Percentiles rank a stretch among this genome's conserved stretches.
phyloP scores from a whole-genome alignment of 306 rosid genomes.

The Ormosia semicastrata region DNA sequence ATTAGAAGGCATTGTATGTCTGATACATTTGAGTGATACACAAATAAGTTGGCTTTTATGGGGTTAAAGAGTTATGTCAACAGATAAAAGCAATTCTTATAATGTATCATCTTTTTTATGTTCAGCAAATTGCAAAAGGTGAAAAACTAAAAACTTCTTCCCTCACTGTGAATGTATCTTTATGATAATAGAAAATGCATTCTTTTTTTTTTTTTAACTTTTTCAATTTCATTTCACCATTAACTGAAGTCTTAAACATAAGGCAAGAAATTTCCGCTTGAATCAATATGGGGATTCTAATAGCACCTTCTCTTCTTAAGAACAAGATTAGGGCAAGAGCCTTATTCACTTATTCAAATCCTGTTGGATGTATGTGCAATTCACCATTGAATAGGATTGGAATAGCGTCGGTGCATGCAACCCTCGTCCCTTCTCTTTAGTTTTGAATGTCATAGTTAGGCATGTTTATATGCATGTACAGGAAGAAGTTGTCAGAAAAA shows the following conservation, averaged over 20 bases:
- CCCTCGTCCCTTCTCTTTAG: background rate
- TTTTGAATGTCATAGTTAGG: constrained; percentile 4
- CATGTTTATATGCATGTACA: constrained; percentile 32
- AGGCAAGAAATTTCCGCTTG: background rate
- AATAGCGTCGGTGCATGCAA: background rate
- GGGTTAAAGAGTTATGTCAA: background rate
- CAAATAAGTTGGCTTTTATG: background rate
- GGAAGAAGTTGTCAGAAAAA: constrained; percentile 85
- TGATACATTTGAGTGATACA: background rate
- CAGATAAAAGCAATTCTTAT: background rate
- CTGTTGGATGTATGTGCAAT: background rate
- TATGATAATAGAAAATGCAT: background rate
- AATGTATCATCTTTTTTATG: background rate
- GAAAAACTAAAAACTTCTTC: background rate
- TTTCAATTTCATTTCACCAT: background rate
- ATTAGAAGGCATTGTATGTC: background rate
- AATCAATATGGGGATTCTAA: constrained; percentile 1
- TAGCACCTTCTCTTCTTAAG: constrained; percentile 2
- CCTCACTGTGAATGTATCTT: background rate
- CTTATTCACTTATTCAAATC: background rate
- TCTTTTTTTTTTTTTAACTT: background rate
- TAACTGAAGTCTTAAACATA: background rate
- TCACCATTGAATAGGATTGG: background rate
- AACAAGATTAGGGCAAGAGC: background rate
- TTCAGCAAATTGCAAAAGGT: background rate